These are phyloP conservation scores for Persicaria tinctoria DNA, from an alignment of 148 eudicot genomes.

Conservation along the genomic window DNA sequence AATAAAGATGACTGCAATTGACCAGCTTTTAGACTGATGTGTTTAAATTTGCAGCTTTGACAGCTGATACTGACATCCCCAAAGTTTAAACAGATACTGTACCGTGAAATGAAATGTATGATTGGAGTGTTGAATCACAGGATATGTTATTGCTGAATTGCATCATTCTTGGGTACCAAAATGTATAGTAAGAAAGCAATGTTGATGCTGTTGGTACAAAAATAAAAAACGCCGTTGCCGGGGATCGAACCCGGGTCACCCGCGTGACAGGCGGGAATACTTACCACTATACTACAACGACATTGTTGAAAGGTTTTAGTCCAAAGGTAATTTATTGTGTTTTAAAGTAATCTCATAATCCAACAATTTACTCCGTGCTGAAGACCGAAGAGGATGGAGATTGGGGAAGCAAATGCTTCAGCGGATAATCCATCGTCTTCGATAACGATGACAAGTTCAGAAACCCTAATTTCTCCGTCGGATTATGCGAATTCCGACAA, in stretches of 20 bases:
- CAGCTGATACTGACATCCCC: too few species aligned
- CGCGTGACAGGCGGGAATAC: constrained; percentile 99
- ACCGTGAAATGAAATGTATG: too few species aligned
- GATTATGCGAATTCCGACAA: background rate
- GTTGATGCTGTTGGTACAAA: background rate
- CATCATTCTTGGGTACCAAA: too few species aligned
- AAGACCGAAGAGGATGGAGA: background rate
- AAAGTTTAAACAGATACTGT: too few species aligned
- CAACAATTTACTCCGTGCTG: too few species aligned
- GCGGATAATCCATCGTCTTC: background rate
- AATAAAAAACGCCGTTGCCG: constrained; percentile 72
- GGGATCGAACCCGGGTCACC: constrained; percentile 99
- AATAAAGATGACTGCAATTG: background rate
- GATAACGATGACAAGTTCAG: background rate
- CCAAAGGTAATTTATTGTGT: too few species aligned
- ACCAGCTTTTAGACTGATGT: too few species aligned
- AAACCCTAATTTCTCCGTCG: background rate
- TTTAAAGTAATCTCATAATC: too few species aligned
- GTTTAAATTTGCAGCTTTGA: too few species aligned
- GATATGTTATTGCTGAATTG: too few species aligned
- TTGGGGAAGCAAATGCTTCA: background rate
- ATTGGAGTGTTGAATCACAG: too few species aligned
- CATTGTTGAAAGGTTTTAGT: background rate
- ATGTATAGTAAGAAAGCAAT: too few species aligned
- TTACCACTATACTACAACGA: constrained; percentile 99